Base-by-base conservation (phyloP, 257 asterid species). In the Cynanchum wilfordii region DNA sequence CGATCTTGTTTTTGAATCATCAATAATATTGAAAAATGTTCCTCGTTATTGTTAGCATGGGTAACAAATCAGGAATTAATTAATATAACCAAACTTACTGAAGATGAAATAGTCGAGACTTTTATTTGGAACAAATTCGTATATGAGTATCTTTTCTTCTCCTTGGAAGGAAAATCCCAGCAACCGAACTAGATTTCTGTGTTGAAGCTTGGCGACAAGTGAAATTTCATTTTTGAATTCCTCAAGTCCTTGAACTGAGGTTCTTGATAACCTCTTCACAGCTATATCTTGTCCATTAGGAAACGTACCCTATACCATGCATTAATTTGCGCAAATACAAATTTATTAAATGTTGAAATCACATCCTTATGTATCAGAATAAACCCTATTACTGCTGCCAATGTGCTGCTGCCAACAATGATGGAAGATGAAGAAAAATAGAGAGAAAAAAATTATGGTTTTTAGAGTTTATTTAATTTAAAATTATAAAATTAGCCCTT, bases 161-260 rank as follows among this genome's bases (percentile, higher is more conserved):
- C 64, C 74, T 27, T 72, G 45, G 1, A 76, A 10, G 58, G 74
- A 73, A 22, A 80, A 80, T 10, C 84, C 81, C 42, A 76, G 45
- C 17, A 80, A 66, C 47, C 79, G 74, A n/a, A 76, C 81, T 16
- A 76, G 68, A 69, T 64, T 76, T 58, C 73, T 77, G 60, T 80
- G 84, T 54, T 80, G 84, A 49, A 80, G 81, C 59, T 66, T 80
- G 0, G 81, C 84, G 8, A 80, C 56, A 33, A 80, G 40, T 42
- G 51, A 0, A 5, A 77, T 78, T 47, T 80, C 84, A 51, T 73
- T 80, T 78, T 67, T 73, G 29, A 80, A 80, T 74, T 80, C 84
- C 13, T 30, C 12, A 4, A 25, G 69, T 2, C 84, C 81, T 73
- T 80, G 84, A 11, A 60, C 66, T 5, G 84, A 80, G 3, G 20